These are phyloP conservation scores for Blepharisma stoltei DNA, from an alignment of 73 alveolate species.

Conservation along the genomic window DNA sequence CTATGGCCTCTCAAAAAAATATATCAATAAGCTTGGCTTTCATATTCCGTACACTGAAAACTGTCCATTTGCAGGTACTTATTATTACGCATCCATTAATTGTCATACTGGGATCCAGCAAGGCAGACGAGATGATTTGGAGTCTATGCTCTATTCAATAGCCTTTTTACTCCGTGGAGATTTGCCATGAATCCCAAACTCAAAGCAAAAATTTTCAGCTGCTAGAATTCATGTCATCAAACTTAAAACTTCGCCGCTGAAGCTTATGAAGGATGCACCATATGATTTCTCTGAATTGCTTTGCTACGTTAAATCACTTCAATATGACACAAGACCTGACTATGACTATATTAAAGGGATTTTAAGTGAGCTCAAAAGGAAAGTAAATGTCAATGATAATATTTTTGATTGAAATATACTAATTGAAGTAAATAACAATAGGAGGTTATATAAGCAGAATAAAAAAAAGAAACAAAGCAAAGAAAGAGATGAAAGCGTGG, in stretches of 20 bases:
- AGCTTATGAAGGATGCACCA: background rate
- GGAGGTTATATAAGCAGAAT: no score
- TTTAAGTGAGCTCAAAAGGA: background rate
- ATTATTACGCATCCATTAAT: background rate
- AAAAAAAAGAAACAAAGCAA: no score
- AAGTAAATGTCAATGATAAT: background rate
- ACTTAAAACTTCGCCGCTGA: background rate
- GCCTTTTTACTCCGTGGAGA: conserved; percentile 1
- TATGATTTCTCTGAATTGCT: background rate
- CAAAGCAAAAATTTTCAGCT: background rate
- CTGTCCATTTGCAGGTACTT: background rate
- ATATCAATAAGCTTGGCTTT: background rate
- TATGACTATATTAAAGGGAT: background rate
- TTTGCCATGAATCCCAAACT: background rate
- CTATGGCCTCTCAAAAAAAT: conserved; percentile 52
- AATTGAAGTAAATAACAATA: no score
- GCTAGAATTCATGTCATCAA: background rate
- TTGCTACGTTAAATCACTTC: background rate
- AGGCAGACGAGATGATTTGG: background rate
- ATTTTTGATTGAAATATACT: no score
- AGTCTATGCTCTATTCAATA: background rate
- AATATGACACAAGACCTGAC: background rate
- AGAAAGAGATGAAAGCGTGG: no score
- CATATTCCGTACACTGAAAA: background rate
- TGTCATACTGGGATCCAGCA: background rate